Percentiles rank a stretch among this genome's conserved stretches.
phyloP scores from a whole-genome alignment of 352 stramenopile genomes.

The Phytopythium cucurbitacearum region DNA sequence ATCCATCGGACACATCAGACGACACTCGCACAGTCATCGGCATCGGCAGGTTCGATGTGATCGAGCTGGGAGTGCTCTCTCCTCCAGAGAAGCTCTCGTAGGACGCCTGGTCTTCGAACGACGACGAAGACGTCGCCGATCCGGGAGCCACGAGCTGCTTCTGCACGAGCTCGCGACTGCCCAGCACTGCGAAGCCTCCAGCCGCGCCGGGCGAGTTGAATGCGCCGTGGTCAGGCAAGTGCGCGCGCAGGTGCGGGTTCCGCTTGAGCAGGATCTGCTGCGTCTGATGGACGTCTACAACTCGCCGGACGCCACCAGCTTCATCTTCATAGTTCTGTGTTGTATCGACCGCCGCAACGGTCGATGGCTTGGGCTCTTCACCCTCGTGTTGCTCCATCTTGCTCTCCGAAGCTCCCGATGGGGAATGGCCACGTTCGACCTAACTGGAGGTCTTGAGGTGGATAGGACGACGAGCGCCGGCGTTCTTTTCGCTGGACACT shows the following conservation, averaged over 20 bases:
- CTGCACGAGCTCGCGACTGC: slow-evolving; percentile 19
- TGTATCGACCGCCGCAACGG: no score
- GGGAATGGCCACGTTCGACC: no score
- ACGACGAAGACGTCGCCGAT: slow-evolving; percentile 27
- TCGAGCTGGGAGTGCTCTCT: slow-evolving; percentile 12
- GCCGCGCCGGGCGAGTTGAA: slow-evolving; percentile 1
- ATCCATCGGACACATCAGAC: background rate
- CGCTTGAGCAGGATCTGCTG: slow-evolving; percentile 17
- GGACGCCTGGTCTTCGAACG: slow-evolving; percentile 24
- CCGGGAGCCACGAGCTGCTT: slow-evolving; percentile 29
- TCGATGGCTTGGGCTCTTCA: no score
- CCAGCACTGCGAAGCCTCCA: slow-evolving; percentile 11
- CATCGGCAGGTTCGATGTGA: background rate
- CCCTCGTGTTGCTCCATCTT: no score
- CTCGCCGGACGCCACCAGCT: no score
- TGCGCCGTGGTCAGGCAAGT: slow-evolving; percentile 4
- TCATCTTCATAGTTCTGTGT: no score
- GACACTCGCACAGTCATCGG: slow-evolving; percentile 1
- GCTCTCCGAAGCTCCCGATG: no score
- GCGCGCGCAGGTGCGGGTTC: slow-evolving; percentile 18
- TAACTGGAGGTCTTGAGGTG: no score
- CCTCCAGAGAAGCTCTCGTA: slow-evolving; percentile 23
- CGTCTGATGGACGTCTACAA: background rate
- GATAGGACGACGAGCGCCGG: no score
- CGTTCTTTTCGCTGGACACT: no score